These are phyloP conservation scores for Kockiozyma suomiensis DNA, from an alignment of 805 yeast genomes.

Conservation along the genomic window DNA sequence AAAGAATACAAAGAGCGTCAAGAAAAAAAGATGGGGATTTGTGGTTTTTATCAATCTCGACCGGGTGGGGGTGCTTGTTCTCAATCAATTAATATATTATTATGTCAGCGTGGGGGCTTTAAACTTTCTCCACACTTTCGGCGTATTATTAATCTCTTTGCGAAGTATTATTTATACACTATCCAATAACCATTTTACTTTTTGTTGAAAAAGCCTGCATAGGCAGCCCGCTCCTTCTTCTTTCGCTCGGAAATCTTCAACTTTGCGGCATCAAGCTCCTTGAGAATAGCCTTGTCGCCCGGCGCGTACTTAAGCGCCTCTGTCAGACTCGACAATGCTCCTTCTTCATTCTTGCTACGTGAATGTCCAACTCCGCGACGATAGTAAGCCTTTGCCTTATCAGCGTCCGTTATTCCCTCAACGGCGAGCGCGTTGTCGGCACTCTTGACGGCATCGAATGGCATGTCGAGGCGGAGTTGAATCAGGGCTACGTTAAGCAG, in stretches of 20 bases:
- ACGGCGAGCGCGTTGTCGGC: slow-evolving; percentile 68
- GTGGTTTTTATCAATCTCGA: background rate
- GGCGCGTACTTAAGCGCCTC: slow-evolving; percentile 68
- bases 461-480: slow-evolving; percentile 64
- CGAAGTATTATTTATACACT: too few relatives aligned
- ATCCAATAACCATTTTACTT: too few relatives aligned
- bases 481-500: slow-evolving; percentile 74
- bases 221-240: slow-evolving; percentile 45
- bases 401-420: slow-evolving; percentile 62
- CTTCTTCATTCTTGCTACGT: slow-evolving; percentile 64
- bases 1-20: too few relatives aligned
- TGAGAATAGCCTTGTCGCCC: slow-evolving; percentile 42
- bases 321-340: slow-evolving; percentile 67
- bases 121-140: background rate
- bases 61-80: background rate
- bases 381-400: slow-evolving; percentile 81
- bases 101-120: slow-evolving; percentile 15
- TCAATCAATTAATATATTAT: background rate
- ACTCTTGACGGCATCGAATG: slow-evolving; percentile 57
- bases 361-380: slow-evolving; percentile 80
- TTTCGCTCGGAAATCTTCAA: slow-evolving; percentile 28
- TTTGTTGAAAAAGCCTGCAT: slow-evolving; percentile 45
- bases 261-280: slow-evolving; percentile 37
- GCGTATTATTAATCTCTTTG: too few relatives aligned
- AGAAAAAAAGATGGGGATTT: too few relatives aligned